Evolutionary conservation across 2,329 filamentous ascomycete species (phyloP), one percentile per base, ranked within the genome.

Genomic region (Volutella citrinella): DNA sequence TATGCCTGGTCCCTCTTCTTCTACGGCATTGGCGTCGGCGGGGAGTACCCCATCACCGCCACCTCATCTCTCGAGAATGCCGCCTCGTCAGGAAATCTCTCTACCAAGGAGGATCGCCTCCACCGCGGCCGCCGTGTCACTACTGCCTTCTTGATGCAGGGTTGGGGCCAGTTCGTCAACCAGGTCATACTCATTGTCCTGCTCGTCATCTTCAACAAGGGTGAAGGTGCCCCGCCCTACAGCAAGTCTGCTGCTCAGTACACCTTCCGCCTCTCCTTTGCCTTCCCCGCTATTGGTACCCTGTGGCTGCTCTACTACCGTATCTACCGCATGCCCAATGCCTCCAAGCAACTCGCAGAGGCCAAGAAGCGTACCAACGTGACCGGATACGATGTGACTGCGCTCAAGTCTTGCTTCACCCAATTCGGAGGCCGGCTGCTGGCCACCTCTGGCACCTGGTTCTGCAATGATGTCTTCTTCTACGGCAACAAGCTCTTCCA

Each of bases 401-500:
- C 91, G 18, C 74, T 97, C 34, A 77, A 76, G 49, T 70, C 87
- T 54, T 91, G 87, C 27, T 79, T 90, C 65, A 76, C 67, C 37
- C 80, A 94, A 69, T 97, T 96, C 49, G 88, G 89, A 29, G 84
- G 85, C 32, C 88, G 91, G 49, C 68, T 97, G 16, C 56, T 95
- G 14, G 91, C 91, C 30, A 96, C 91, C 14, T 82, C 90, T 10
- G 86, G 86, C 36, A 78, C 82, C 21, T 97, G 91, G 91, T 97
- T 91, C 65, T 87, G 83, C 69, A 97, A 97, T 64, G 91, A 97
- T 57, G 84, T 97, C 48, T 96, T 97, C 76, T 97, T 97, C 73
- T 97, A 97, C 70, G 91, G 91, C 52, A 96, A 95, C 82, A 96
- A 95, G 76, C 82, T 96, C 34, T 96, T 96, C 77, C 90, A 95